These are phyloP conservation scores for Calonectria multiphialidica DNA, from an alignment of 2,329 filamentous ascomycete species.

Conservation along the genomic window DNA sequence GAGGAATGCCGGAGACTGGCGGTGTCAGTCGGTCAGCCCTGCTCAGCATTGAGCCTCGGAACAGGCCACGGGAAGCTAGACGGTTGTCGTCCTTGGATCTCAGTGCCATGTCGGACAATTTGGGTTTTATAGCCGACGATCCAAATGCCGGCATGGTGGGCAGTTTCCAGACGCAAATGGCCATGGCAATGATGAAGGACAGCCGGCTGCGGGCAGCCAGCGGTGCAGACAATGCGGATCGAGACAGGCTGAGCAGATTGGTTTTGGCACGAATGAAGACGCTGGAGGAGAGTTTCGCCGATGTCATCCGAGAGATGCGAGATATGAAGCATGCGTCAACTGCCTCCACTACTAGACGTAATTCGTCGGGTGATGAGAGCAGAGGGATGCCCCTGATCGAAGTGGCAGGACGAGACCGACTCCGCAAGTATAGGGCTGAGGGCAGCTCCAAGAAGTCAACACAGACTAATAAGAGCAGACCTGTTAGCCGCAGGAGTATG, in stretches of 20 bases:
- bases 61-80: conserved; percentile 52
- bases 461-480: conserved; percentile 43
- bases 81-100: conserved; percentile 76
- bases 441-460: conserved; percentile 42
- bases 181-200: conserved; percentile 73
- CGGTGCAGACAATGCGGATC: conserved; percentile 56
- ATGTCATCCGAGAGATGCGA: conserved; percentile 86
- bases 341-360: conserved; percentile 62
- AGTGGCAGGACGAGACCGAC: conserved; percentile 48
- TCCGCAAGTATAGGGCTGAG: conserved; percentile 40
- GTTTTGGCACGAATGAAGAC: conserved; percentile 93
- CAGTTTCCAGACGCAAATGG: conserved; percentile 86
- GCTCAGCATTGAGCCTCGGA: conserved; percentile 61
- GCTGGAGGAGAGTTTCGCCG: conserved; percentile 89
- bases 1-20: conserved; percentile 49
- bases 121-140: conserved; percentile 67
- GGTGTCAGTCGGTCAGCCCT: conserved; percentile 59
- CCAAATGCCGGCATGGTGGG: conserved; percentile 75
- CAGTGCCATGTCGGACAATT: conserved; percentile 79
- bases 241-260: conserved; percentile 80
- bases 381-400: conserved; percentile 47
- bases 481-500: conserved; percentile 56
- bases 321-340: conserved; percentile 65
- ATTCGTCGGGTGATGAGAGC: conserved; percentile 62
- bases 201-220: conserved; percentile 62